Percentiles rank a stretch among this genome's conserved stretches.
Conservation (phyloP, 805 yeast genomes). For the Ogataea saltuana region DNA sequence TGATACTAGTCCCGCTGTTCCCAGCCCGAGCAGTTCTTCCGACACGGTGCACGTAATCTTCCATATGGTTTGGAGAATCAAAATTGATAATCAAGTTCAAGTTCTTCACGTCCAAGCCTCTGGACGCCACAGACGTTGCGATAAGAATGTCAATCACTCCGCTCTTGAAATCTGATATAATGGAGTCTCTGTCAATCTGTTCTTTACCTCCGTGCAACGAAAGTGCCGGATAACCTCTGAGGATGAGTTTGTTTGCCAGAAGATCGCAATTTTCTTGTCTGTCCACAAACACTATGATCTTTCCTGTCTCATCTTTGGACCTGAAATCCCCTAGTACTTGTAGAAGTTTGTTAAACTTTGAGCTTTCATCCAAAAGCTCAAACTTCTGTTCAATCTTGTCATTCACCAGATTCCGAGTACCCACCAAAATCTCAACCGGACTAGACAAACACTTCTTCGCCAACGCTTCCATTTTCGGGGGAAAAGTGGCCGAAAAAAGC, state of each 20-base stretch:
- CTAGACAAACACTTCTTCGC: slow-evolving; percentile 63
- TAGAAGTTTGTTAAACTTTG: slow-evolving; percentile 58
- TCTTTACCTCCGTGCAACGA: slow-evolving; percentile 93
- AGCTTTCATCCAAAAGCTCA: slow-evolving; percentile 54
- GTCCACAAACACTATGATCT: slow-evolving; percentile 80
- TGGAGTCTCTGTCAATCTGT: slow-evolving; percentile 75
- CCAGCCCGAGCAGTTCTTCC: slow-evolving; percentile 97
- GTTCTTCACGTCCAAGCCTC: slow-evolving; percentile 92
- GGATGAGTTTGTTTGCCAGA: slow-evolving; percentile 53
- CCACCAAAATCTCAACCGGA: slow-evolving; percentile 79
- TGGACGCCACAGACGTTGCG: slow-evolving; percentile 92
- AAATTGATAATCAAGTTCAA: slow-evolving; percentile 78
- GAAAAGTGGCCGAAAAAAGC: slow-evolving; percentile 92
- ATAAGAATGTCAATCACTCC: slow-evolving; percentile 66
- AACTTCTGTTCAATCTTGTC: slow-evolving; percentile 75
- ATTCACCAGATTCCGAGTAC: slow-evolving; percentile 78
- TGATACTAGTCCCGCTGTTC: slow-evolving; percentile 64
- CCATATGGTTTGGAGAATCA: slow-evolving; percentile 84
- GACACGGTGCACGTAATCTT: slow-evolving; percentile 93
- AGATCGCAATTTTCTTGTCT: slow-evolving; percentile 85
- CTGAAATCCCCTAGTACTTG: slow-evolving; percentile 52
- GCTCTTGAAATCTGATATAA: slow-evolving; percentile 66
- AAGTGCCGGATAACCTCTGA: slow-evolving; percentile 57
- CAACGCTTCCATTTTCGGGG: slow-evolving; percentile 70
- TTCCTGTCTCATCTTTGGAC: slow-evolving; percentile 40